A percentile compares a stretch with the other conserved stretches of the same genome.
These are phyloP conservation scores for Aspergillus spinulosporus DNA, from an alignment of 2,329 filamentous ascomycete species.

Conservation along the genomic window DNA sequence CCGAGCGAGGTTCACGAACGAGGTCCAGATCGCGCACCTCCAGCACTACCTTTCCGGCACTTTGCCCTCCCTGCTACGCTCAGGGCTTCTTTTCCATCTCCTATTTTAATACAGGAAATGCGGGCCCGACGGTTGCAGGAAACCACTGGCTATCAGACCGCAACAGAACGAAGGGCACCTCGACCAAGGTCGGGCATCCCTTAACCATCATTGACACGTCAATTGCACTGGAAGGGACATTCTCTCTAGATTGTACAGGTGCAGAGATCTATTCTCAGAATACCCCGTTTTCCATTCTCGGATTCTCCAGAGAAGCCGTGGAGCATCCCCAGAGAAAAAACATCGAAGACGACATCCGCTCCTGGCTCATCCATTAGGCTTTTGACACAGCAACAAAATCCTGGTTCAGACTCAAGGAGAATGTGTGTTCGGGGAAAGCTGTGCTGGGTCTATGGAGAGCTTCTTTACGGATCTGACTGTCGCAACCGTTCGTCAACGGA, in stretches of 20 bases:
- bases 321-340: conserved; percentile 14
- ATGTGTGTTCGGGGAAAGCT: background rate
- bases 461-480: background rate
- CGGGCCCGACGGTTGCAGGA: background rate
- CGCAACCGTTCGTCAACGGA: too few relatives aligned
- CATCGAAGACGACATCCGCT: conserved; percentile 18
- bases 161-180: background rate
- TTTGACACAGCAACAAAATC: background rate
- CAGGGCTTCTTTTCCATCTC: background rate
- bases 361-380: background rate
- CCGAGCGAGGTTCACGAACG: too few relatives aligned
- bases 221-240: background rate
- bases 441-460: background rate
- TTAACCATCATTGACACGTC: background rate
- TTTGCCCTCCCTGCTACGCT: background rate
- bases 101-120: background rate
- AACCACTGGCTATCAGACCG: background rate
- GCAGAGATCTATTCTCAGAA: background rate
- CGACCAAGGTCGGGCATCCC: background rate
- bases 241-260: conserved; percentile 4
- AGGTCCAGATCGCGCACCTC: background rate
- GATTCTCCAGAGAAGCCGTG: conserved; percentile 1
- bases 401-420: background rate
- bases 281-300: conserved; percentile 18
- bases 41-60: background rate